Evolutionary conservation across 2,329 filamentous ascomycete genomes (phyloP).

Genomic region (Lecanosticta acicola): DNA sequence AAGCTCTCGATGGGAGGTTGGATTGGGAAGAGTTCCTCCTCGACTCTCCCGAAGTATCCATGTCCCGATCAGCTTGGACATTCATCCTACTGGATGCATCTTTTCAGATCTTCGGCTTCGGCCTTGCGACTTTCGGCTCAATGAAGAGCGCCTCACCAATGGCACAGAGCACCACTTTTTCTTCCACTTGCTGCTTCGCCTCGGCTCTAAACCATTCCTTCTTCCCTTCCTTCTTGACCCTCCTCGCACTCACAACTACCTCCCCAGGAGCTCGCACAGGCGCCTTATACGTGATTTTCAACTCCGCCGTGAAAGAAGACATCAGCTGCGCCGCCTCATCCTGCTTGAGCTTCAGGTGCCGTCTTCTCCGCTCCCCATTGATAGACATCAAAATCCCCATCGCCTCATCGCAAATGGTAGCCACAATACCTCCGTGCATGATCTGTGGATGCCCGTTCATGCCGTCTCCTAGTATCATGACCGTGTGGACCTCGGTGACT

Average conservation of each 20-base stretch:
- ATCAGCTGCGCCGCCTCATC: slow-evolving; percentile 15
- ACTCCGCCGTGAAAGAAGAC: slow-evolving; percentile 46
- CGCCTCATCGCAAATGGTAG: slow-evolving; percentile 54
- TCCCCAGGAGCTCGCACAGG: slow-evolving; percentile 49
- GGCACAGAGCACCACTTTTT: slow-evolving; percentile 45
- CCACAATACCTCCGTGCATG: slow-evolving; percentile 55
- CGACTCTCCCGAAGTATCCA: too few species aligned
- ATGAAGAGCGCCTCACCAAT: slow-evolving; percentile 52
- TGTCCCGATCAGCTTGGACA: too few species aligned
- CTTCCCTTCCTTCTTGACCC: slow-evolving; percentile 45
- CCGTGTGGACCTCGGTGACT: slow-evolving; percentile 32
- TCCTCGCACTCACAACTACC: slow-evolving; percentile 43
- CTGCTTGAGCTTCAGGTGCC: slow-evolving; percentile 5
- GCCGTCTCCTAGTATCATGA: slow-evolving; percentile 45
- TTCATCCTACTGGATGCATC: too few species aligned
- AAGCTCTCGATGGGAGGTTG: too few species aligned
- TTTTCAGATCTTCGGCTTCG: not conserved
- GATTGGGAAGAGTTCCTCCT: too few species aligned
- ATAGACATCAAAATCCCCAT: slow-evolving; percentile 48
- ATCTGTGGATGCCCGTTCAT: slow-evolving; percentile 51
- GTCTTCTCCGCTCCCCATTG: slow-evolving; percentile 32
- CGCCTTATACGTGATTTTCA: slow-evolving; percentile 51
- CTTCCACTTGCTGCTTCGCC: slow-evolving; percentile 43
- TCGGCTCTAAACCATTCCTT: slow-evolving; percentile 49
- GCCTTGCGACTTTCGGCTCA: slow-evolving; percentile 22